Conservation (phyloP, 108 stramenopile species). For the Nitzschia sp. region DNA sequence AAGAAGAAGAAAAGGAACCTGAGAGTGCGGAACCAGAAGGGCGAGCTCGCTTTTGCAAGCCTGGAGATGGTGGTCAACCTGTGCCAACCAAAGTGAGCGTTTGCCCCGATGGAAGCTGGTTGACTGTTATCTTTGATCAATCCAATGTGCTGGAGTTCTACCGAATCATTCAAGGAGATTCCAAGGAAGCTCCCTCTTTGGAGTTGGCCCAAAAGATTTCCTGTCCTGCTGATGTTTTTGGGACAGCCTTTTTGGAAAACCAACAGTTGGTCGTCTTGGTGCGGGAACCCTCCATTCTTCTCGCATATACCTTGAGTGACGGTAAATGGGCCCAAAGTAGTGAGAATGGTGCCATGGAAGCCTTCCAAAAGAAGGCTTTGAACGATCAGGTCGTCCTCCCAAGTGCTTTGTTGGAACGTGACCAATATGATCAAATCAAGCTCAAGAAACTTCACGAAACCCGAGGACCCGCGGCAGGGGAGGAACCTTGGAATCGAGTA, state of each 20-base stretch:
- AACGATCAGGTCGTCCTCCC: slow-evolving; percentile 45
- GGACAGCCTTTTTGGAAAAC: slow-evolving; percentile 27
- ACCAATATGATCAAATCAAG: slow-evolving; percentile 35
- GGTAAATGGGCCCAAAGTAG: neutral
- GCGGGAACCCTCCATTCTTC: slow-evolving; percentile 51
- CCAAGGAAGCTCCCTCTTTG: neutral
- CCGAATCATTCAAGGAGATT: neutral
- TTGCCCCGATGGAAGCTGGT: slow-evolving; percentile 6
- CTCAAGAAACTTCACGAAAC: slow-evolving; percentile 50
- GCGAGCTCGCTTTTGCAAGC: slow-evolving; percentile 11
- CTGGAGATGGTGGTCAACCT: slow-evolving; percentile 12
- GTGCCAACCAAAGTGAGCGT: slow-evolving; percentile 40
- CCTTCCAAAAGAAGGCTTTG: neutral
- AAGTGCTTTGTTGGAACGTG: slow-evolving; percentile 54
- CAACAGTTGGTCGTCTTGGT: slow-evolving; percentile 45
- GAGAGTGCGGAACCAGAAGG: neutral
- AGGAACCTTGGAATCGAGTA: slow-evolving; percentile 47
- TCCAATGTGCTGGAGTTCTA: slow-evolving; percentile 43
- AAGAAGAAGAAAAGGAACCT: neutral
- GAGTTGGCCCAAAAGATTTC: slow-evolving; percentile 29
- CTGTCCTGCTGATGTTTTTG: slow-evolving; percentile 50
- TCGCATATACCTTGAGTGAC: slow-evolving; percentile 27
- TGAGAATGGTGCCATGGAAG: slow-evolving; percentile 11
- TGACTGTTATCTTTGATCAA: slow-evolving; percentile 46
- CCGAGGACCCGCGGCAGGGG: slow-evolving; percentile 32